Evolutionary conservation across 2,329 filamentous ascomycete genomes (phyloP), one percentile per base, ranked within the genome.

Genomic region (Exophiala sp.): DNA sequence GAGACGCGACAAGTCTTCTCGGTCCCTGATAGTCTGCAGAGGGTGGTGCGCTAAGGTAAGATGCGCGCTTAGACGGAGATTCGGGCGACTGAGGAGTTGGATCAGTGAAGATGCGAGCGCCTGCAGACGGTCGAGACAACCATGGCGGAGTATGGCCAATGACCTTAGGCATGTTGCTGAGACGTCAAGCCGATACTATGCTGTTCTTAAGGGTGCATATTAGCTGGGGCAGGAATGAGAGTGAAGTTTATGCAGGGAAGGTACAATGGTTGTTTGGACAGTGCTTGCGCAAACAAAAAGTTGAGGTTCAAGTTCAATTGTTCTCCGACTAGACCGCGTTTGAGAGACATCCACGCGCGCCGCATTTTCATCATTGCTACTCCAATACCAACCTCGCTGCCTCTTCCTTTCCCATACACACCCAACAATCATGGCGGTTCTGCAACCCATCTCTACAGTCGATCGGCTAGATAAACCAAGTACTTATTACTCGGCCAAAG

Each of bases 381-480:
- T 5, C 5, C 5, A 8, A 5, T 20, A 32, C 24, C 47, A 20
- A 41, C 8, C 14, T 24, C 16, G 20, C 18, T 18, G n/a, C 6
- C 29, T 20, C 8, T 12, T n/a, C 35, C 6, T 14, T n/a, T 40
- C 10, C 48, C 38, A 43, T 29, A 45, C 32, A 46, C 16, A n/a
- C 42, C 18, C 24, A 20, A 2, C 3, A 12, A 38, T 5, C 35
- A 38, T 12, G 11, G 14, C 35, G 41, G 11, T 24, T 3, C 41
- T 10, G 11, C 7, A 33, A 21, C 34, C n/a, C 24, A 76, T 82
- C 67, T 85, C 80, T 70, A 97, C 94, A 5, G 88, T 97, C 59
- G 92, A 97, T 47, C 82, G 94, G 57, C 83, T 99, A 60, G 94
- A 99, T 73, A 88, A 86, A 73, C 92, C 94, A 14, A 97, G 92